A percentile compares a stretch with the other conserved stretches of the same genome.
These are phyloP conservation scores for Penicillium olsonii DNA, from an alignment of 2,329 filamentous ascomycete species.

Conservation along the genomic window DNA sequence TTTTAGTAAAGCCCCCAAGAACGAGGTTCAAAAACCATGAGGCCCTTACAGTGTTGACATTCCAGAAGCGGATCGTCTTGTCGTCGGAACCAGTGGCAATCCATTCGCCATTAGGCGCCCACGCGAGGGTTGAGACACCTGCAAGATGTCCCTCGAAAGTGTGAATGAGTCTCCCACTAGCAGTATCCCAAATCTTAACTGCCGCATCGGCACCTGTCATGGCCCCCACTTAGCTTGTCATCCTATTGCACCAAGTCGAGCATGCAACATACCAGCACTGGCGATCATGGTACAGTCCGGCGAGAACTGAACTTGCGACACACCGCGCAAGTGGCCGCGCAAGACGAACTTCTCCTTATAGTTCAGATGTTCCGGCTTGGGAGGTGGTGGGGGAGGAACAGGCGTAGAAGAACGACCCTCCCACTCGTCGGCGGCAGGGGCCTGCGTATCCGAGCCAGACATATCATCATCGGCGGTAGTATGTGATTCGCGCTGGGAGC, in stretches of 20 bases:
- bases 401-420: conserved; percentile 37
- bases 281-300: conserved; percentile 89
- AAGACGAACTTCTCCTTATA: conserved; percentile 72
- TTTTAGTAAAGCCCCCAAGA: background rate
- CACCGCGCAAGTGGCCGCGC: conserved; percentile 73
- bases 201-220: conserved; percentile 74
- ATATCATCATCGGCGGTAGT: conserved; percentile 23
- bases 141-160: conserved; percentile 92
- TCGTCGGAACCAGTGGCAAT: conserved; percentile 93
- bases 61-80: conserved; percentile 93
- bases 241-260: background rate
- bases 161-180: conserved; percentile 76
- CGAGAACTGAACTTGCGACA: conserved; percentile 86
- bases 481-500: conserved; percentile 14
- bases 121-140: conserved; percentile 89
- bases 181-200: conserved; percentile 85
- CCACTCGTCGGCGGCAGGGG: conserved; percentile 18
- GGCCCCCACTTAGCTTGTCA: conserved; percentile 1
- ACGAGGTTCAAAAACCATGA: background rate
- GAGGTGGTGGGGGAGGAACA: conserved; percentile 43
- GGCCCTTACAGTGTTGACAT: conserved; percentile 55
- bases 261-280: conserved; percentile 63
- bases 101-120: conserved; percentile 84
- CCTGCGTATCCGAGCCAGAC: conserved; percentile 15
- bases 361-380: conserved; percentile 60